phyloP scores from a whole-genome alignment of 2,329 filamentous ascomycete genomes.

The Colletotrichum kahawae region DNA sequence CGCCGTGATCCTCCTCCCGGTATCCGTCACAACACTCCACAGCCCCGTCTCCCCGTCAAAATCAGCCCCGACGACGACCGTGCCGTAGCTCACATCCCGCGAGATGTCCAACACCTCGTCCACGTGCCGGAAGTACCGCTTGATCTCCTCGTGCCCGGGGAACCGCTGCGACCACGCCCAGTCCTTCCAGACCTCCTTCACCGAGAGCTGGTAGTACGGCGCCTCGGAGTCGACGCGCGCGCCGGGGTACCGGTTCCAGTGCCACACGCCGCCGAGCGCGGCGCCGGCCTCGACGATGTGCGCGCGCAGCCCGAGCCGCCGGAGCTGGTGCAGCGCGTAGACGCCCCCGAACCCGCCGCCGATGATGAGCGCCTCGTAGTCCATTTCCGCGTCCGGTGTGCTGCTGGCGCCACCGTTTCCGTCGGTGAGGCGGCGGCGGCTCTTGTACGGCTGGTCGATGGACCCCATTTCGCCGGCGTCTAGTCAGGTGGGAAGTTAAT shows the following conservation, averaged over 20 bases:
- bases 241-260: slow-evolving; percentile 49
- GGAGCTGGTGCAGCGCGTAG: slow-evolving; percentile 38
- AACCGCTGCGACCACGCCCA: slow-evolving; percentile 50
- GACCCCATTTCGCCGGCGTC: not conserved
- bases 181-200: slow-evolving; percentile 43
- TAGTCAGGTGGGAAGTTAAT: not conserved
- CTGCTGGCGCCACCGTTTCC: not conserved
- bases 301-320: slow-evolving; percentile 36
- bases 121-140: slow-evolving; percentile 51
- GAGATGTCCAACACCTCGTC: slow-evolving; percentile 46
- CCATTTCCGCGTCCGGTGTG: not conserved
- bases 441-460: not conserved
- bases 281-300: slow-evolving; percentile 42
- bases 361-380: slow-evolving; percentile 27
- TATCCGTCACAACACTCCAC: slow-evolving; percentile 50
- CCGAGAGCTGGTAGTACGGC: slow-evolving; percentile 39
- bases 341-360: slow-evolving; percentile 30
- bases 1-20: slow-evolving; percentile 40
- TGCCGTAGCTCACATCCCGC: slow-evolving; percentile 49
- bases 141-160: slow-evolving; percentile 43
- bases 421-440: not conserved
- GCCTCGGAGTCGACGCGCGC: slow-evolving; percentile 42
- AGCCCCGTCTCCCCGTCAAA: slow-evolving; percentile 38
- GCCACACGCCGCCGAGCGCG: slow-evolving; percentile 47
- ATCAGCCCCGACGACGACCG: slow-evolving; percentile 42